phyloP scores from a whole-genome alignment of 2,329 filamentous ascomycete species.

The Botryotinia globosa region DNA sequence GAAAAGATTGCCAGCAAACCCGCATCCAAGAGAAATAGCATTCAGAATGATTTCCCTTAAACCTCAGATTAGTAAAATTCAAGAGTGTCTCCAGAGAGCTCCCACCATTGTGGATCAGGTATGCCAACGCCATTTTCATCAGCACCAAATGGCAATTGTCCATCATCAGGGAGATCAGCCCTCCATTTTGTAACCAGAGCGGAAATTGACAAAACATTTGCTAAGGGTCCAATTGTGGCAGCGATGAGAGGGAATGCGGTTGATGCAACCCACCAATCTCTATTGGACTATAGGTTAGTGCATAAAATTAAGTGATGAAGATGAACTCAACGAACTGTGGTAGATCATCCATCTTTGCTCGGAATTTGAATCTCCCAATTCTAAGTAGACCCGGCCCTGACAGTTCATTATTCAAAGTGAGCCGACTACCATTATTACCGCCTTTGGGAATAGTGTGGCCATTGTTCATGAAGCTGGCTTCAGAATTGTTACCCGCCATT shows the following conservation, averaged over 20 bases:
- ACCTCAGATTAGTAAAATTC: constrained; percentile 1
- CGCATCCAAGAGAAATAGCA: constrained; percentile 59
- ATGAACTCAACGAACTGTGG: constrained; percentile 33
- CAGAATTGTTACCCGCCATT: constrained; percentile 9
- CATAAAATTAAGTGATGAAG: neutral
- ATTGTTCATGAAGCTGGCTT: neutral
- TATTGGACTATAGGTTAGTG: constrained; percentile 23
- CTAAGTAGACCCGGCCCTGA: constrained; percentile 26
- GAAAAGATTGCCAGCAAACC: constrained; percentile 65
- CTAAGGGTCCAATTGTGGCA: constrained; percentile 67
- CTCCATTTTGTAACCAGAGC: constrained; percentile 65
- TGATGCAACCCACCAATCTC: constrained; percentile 43
- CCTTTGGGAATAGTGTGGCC: neutral
- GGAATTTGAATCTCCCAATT: constrained; percentile 36
- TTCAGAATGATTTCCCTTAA: constrained; percentile 59
- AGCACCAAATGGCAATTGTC: constrained; percentile 43
- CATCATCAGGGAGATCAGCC: constrained; percentile 46
- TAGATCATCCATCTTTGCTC: constrained; percentile 38
- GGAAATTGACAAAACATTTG: constrained; percentile 66
- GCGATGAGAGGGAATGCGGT: constrained; percentile 57
- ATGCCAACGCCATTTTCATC: constrained; percentile 54
- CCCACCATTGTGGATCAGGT: constrained; percentile 59
- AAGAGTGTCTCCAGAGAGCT: neutral
- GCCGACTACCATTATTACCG: neutral
- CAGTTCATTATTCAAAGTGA: neutral